These are phyloP conservation scores for Fraxinus platypoda DNA, from an alignment of 305 asterid species.

Conservation along the genomic window DNA sequence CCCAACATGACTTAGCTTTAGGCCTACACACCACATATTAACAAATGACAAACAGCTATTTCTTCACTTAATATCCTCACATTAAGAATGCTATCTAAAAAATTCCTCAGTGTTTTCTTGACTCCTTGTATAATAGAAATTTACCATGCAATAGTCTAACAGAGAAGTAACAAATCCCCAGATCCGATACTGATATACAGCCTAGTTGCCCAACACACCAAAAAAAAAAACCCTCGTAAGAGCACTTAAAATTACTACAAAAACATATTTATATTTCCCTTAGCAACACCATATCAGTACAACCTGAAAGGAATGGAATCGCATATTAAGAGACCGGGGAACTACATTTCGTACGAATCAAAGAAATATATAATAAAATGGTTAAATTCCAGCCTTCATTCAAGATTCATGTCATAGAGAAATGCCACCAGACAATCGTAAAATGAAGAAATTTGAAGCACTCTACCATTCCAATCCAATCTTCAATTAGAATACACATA, in stretches of 20 bases:
- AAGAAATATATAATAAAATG: neutral
- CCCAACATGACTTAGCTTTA: neutral
- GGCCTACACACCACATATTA: neutral
- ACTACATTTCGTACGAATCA: neutral
- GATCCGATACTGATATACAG: neutral
- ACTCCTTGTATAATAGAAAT: neutral
- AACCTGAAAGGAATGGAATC: neutral
- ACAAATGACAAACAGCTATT: neutral
- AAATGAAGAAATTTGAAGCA: neutral
- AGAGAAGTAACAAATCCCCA: neutral
- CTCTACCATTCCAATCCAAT: neutral
- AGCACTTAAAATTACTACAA: neutral
- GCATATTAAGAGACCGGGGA: neutral
- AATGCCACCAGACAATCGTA: neutral
- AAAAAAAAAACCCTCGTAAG: neutral
- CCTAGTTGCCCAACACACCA: neutral
- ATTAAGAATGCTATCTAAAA: neutral
- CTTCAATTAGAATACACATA: neutral
- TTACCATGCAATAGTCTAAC: neutral
- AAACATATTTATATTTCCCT: neutral
- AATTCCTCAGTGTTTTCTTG: neutral
- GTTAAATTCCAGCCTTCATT: neutral
- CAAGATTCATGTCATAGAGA: neutral
- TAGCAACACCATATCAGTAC: neutral
- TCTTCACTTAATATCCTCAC: neutral